Evolutionary conservation across 306 rosid species (phyloP).

Genomic region (Quercus berberidifolia): DNA sequence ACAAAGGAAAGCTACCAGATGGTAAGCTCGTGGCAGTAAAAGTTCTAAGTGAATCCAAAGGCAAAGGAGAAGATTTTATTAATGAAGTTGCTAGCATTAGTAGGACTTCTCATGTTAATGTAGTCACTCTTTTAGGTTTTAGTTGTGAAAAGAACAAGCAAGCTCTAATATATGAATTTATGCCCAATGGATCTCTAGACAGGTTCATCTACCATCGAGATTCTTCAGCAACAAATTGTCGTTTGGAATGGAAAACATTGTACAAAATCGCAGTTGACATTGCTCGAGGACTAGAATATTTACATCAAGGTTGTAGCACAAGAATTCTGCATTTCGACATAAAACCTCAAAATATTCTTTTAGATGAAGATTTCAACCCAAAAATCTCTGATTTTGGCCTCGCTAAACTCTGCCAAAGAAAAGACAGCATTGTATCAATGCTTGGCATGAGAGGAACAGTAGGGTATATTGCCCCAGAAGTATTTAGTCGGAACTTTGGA

Average conservation of each 20-base stretch:
- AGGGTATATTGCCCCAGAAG: not conserved
- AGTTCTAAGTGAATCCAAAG: not conserved
- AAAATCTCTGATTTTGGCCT: not conserved
- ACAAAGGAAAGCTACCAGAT: not conserved
- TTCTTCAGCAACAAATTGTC: not conserved
- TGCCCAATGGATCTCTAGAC: not conserved
- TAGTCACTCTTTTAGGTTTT: not conserved
- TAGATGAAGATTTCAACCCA: not conserved
- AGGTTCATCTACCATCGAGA: not conserved
- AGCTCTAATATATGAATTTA: slow-evolving; percentile 3
- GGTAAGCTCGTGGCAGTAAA: not conserved
- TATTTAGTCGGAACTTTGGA: not conserved
- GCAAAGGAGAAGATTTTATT: not conserved
- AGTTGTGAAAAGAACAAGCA: not conserved
- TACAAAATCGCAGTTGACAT: not conserved
- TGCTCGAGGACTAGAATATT: slow-evolving; percentile 1
- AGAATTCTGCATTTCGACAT: slow-evolving; percentile 7
- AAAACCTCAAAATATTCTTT: not conserved
- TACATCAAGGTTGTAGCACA: not conserved
- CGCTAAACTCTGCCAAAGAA: not conserved
- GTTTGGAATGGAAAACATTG: not conserved
- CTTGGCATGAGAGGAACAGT: not conserved
- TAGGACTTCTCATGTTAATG: not conserved
- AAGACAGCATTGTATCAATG: not conserved
- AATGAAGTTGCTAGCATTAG: not conserved